Conservation (phyloP, 257 asterid genomes). For the Knoxia roxburghii region DNA sequence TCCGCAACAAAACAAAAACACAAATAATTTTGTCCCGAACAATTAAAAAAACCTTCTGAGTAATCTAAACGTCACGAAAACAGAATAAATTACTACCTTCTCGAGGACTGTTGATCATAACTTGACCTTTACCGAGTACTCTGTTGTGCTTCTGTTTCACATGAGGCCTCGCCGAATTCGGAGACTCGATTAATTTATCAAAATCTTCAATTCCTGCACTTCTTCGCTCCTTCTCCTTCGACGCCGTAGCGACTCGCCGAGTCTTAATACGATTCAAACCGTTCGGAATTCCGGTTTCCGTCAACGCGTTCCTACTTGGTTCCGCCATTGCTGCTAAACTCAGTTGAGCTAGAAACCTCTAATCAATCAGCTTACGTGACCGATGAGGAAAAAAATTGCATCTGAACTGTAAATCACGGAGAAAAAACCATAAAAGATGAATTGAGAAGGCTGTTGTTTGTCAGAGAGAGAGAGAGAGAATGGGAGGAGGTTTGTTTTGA, state of each 20-base stretch:
- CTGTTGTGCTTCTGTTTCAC: conserved; percentile 48
- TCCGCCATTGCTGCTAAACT: conserved; percentile 46
- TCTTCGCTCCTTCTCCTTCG: conserved; percentile 30
- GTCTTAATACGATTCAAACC: conserved; percentile 93
- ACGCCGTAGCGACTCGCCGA: conserved; percentile 32
- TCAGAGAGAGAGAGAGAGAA: no score
- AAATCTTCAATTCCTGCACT: conserved; percentile 41
- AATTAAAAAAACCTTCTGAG: neutral
- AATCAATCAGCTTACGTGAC: neutral
- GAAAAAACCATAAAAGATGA: conserved; percentile 2
- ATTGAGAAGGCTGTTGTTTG: neutral
- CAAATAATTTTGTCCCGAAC: neutral
- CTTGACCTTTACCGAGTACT: conserved; percentile 38
- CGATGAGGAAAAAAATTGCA: neutral
- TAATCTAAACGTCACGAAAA: neutral
- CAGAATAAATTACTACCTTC: conserved; percentile 40
- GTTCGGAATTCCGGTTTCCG: conserved; percentile 66
- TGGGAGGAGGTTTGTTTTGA: neutral
- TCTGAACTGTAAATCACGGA: neutral
- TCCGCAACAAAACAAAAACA: neutral
- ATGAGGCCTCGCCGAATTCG: conserved; percentile 35
- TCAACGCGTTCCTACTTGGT: conserved; percentile 33
- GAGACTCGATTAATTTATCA: conserved; percentile 49
- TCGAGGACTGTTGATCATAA: conserved; percentile 44
- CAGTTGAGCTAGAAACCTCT: neutral